These are phyloP conservation scores for Prunus dulcis DNA, from an alignment of 306 rosid genomes.

Conservation along the genomic window DNA sequence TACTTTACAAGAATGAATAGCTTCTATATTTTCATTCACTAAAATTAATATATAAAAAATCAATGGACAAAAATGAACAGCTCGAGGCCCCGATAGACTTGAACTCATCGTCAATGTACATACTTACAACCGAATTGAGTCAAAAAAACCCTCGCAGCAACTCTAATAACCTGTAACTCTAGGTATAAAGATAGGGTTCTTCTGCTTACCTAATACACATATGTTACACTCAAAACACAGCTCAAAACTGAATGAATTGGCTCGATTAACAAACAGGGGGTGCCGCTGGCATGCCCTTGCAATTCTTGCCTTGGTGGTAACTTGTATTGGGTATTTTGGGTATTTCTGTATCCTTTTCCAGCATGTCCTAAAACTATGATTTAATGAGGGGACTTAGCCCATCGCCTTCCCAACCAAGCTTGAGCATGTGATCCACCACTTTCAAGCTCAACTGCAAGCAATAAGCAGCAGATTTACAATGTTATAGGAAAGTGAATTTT, in stretches of 20 bases:
- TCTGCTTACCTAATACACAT: constrained; percentile 37
- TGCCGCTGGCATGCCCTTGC: constrained; percentile 22
- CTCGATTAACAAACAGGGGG: constrained; percentile 32
- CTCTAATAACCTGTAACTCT: constrained; percentile 40
- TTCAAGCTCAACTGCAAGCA: constrained; percentile 94
- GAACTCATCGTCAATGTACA: constrained; percentile 31
- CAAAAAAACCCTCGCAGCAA: constrained; percentile 29
- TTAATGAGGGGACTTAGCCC: constrained; percentile 68
- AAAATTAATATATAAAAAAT: constrained; percentile 7
- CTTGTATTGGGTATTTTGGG: constrained; percentile 24
- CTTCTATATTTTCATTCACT: constrained; percentile 32
- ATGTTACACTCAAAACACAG: constrained; percentile 44
- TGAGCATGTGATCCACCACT: constrained; percentile 95
- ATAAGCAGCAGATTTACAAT: constrained; percentile 10
- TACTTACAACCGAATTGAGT: constrained; percentile 32
- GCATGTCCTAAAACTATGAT: constrained; percentile 47
- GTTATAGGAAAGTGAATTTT: neutral
- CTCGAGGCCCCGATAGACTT: constrained; percentile 28
- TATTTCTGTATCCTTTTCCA: constrained; percentile 18
- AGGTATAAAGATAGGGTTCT: constrained; percentile 20
- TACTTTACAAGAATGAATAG: constrained; percentile 21
- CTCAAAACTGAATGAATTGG: constrained; percentile 26
- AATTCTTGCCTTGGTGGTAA: constrained; percentile 32
- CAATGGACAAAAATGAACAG: constrained; percentile 36
- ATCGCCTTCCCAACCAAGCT: constrained; percentile 98